A percentile compares a stretch with the other conserved stretches of the same genome.
Conservation (phyloP, 495 filamentous ascomycete genomes). For the Penicillium roqueforti region DNA sequence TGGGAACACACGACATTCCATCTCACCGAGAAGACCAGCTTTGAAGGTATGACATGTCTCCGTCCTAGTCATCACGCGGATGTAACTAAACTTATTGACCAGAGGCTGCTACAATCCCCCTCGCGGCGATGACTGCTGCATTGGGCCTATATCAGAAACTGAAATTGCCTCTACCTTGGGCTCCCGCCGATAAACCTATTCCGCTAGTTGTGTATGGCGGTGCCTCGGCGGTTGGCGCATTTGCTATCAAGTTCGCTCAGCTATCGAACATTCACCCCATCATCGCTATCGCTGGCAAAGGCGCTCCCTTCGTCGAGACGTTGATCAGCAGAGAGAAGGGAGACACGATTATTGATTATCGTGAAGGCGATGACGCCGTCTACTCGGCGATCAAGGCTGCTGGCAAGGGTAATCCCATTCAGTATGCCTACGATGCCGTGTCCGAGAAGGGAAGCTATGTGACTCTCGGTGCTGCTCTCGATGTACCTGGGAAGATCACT, state of each 20-base stretch:
- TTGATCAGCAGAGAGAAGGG: slow-evolving; percentile 62
- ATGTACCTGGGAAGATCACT: slow-evolving; percentile 45
- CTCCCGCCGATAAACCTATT: slow-evolving; percentile 33
- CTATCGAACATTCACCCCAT: slow-evolving; percentile 68
- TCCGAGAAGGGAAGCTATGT: slow-evolving; percentile 47
- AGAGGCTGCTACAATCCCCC: slow-evolving; percentile 66
- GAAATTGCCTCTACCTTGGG: slow-evolving; percentile 62
- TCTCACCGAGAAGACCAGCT: slow-evolving; percentile 57
- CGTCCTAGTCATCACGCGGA: too few species aligned
- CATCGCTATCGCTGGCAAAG: slow-evolving; percentile 63
- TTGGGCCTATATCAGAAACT: slow-evolving; percentile 58
- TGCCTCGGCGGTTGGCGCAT: slow-evolving; percentile 62
- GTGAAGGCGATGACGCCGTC: slow-evolving; percentile 34
- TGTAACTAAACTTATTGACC: background rate
- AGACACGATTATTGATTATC: slow-evolving; percentile 70
- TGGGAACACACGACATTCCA: slow-evolving; percentile 66
- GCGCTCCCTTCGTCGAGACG: slow-evolving; percentile 50
- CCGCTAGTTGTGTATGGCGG: slow-evolving; percentile 69
- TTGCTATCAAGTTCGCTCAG: slow-evolving; percentile 62
- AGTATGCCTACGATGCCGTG: slow-evolving; percentile 59
- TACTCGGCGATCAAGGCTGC: slow-evolving; percentile 21
- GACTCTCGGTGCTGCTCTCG: slow-evolving; percentile 19
- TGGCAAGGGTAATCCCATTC: slow-evolving; percentile 15
- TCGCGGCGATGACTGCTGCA: slow-evolving; percentile 72
- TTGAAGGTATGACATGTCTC: slow-evolving; percentile 52